Percentiles rank a stretch among this genome's conserved stretches.
These are phyloP conservation scores for Penicillium sp. DNA, from an alignment of 2,329 filamentous ascomycete genomes.

Conservation along the genomic window DNA sequence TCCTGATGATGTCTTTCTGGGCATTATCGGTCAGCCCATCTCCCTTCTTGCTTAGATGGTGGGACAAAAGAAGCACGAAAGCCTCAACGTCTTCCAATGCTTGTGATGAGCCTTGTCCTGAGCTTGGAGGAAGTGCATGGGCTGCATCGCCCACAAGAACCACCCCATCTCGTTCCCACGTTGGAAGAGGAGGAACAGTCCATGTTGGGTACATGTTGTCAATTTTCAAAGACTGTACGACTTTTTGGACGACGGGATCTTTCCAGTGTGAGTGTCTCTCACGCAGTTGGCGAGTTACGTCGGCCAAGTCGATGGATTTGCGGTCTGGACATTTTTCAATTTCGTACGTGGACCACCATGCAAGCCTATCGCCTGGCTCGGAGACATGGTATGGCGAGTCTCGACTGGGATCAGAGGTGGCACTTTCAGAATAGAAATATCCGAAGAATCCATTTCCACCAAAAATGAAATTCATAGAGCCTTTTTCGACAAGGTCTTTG, in stretches of 20 bases:
- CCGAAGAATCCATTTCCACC: constrained; percentile 56
- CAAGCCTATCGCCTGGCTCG: constrained; percentile 35
- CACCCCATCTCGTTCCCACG: constrained; percentile 52
- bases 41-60: constrained; percentile 28
- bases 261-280: constrained; percentile 49
- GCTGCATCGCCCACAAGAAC: constrained; percentile 61
- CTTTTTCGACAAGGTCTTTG: constrained; percentile 34
- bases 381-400: constrained; percentile 31
- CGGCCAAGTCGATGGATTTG: constrained; percentile 33
- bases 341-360: constrained; percentile 52
- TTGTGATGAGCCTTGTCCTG: constrained; percentile 59
- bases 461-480: constrained; percentile 48
- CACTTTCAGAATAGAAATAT: constrained; percentile 43
- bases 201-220: constrained; percentile 53
- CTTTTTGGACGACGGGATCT: constrained; percentile 47
- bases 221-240: constrained; percentile 43
- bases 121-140: constrained; percentile 57
- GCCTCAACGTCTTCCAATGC: constrained; percentile 58
- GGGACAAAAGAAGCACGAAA: constrained; percentile 46
- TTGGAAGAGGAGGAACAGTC: constrained; percentile 50
- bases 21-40: constrained; percentile 1
- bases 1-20: constrained; percentile 26
- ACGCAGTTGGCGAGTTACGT: constrained; percentile 40
- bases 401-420: constrained; percentile 20
- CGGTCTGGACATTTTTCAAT: constrained; percentile 36